phyloP scores from a whole-genome alignment of 2,329 filamentous ascomycete species.

The Fusarium humuli region DNA sequence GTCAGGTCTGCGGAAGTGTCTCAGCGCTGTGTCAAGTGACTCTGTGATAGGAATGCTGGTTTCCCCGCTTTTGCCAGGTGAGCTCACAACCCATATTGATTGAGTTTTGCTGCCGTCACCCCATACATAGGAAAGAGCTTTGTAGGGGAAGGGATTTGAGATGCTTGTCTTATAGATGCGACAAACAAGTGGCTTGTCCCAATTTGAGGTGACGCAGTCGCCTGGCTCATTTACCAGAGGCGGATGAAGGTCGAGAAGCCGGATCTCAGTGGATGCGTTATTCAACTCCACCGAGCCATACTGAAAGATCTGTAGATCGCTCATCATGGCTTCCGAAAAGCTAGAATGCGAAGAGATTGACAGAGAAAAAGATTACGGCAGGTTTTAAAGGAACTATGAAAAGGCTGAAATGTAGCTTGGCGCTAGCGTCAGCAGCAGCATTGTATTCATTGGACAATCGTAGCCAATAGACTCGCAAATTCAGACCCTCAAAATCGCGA shows the following conservation, averaged over 20 bases:
- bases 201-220: rapidly evolving
- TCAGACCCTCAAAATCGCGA: no score
- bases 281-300: neutral
- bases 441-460: no score
- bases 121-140: slow-evolving; percentile 3
- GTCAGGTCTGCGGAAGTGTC: neutral
- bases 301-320: rapidly evolving
- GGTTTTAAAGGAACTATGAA: no score
- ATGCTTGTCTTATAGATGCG: neutral
- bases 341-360: no score
- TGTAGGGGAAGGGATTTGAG: rapidly evolving
- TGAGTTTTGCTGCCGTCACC: neutral
- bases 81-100: neutral
- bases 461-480: no score
- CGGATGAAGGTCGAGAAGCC: neutral
- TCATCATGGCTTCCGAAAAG: no score
- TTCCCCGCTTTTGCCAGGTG: neutral
- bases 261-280: neutral
- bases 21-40: neutral
- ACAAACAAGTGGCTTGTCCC: rapidly evolving
- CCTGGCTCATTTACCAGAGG: rapidly evolving
- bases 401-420: no score
- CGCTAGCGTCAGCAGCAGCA: no score
- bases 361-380: no score
- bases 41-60: neutral